Conservation (phyloP, 208 protist genomes). For the Endotrypanum monterogeii region DNA sequence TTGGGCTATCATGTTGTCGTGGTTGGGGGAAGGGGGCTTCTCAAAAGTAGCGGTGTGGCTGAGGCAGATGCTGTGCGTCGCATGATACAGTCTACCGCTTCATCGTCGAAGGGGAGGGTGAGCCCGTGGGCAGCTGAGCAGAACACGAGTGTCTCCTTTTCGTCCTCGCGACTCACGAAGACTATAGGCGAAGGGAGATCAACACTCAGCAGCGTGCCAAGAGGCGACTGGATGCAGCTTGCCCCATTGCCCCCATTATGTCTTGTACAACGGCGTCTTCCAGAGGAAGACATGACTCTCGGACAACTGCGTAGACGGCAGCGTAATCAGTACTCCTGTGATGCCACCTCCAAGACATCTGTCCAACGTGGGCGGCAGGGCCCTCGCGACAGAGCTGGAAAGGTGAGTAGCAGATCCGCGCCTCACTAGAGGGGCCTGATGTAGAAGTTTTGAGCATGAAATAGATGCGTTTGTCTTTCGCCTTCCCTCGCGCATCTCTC, state of each 20-base stretch:
- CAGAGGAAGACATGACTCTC: conserved; percentile 23
- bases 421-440: neutral
- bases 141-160: neutral
- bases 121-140: neutral
- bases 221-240: conserved; percentile 40
- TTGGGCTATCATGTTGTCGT: conserved; percentile 79
- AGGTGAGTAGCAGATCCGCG: conserved; percentile 7
- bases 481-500: neutral
- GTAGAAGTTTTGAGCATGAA: neutral
- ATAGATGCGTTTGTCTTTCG: neutral
- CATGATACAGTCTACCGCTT: neutral
- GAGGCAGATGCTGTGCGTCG: conserved; percentile 6
- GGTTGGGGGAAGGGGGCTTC: conserved; percentile 30
- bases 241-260: conserved; percentile 60
- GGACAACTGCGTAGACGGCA: conserved; percentile 17
- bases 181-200: neutral
- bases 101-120: neutral
- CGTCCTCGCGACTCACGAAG: neutral
- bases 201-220: neutral
- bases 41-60: neutral
- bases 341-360: neutral
- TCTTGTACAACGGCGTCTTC: conserved; percentile 54
- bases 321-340: neutral
- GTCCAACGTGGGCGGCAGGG: neutral
- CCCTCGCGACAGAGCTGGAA: conserved; percentile 1